A percentile compares a stretch with the other conserved stretches of the same genome.
These are phyloP conservation scores for Penium margaritaceum DNA, from an alignment of 139 green algal species.

Conservation along the genomic window DNA sequence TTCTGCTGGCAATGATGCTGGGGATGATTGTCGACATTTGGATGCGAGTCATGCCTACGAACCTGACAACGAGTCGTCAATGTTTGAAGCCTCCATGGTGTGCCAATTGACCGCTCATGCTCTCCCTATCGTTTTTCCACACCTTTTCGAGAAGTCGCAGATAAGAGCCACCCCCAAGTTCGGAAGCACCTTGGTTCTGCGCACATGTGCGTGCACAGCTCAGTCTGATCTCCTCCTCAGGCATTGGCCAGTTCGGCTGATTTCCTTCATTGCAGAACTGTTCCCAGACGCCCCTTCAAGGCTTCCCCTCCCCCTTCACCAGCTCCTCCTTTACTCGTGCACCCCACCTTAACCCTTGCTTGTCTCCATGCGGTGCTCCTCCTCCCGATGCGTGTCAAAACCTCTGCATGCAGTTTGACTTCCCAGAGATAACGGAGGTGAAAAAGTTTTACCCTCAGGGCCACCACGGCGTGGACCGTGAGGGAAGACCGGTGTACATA, in stretches of 20 bases:
- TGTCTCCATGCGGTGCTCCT: background rate
- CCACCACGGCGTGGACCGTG: constrained; percentile 68
- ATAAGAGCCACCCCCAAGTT: too few species aligned
- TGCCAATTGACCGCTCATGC: too few species aligned
- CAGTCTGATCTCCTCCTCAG: background rate
- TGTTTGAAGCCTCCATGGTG: too few species aligned
- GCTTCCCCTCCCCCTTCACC: background rate
- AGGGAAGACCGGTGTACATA: constrained; percentile 46
- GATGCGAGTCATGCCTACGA: too few species aligned
- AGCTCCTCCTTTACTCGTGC: background rate
- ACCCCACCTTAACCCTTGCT: background rate
- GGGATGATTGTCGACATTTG: too few species aligned
- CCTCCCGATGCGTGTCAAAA: background rate
- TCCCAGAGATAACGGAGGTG: constrained; percentile 77
- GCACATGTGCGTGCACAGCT: too few species aligned
- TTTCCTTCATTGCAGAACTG: too few species aligned
- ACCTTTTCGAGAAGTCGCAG: too few species aligned
- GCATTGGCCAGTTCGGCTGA: background rate
- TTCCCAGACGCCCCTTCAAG: background rate
- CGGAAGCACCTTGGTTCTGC: too few species aligned
- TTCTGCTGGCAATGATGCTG: too few species aligned
- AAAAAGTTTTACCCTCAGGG: constrained; percentile 79
- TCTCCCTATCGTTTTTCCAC: too few species aligned
- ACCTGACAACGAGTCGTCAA: too few species aligned
- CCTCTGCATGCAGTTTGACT: constrained; percentile 63